A percentile compares a stretch with the other conserved stretches of the same genome.
Conservation (phyloP, 768 basidiomycete genomes). For the Thelephora aurantiotincta region DNA sequence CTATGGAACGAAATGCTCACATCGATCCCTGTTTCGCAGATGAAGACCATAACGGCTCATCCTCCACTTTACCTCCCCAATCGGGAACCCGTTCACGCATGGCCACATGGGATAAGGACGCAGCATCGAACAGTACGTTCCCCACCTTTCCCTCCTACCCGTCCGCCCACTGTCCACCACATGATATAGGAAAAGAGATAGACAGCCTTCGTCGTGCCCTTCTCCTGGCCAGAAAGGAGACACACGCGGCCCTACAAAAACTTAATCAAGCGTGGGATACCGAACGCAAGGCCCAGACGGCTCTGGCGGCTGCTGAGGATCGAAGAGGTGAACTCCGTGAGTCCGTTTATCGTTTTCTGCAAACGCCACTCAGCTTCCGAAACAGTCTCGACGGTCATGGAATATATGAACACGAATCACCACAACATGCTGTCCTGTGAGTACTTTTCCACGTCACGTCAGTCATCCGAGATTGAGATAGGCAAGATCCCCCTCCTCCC, state of each 20-base stretch:
- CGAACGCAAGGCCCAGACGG: constrained; percentile 51
- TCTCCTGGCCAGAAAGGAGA: constrained; percentile 53
- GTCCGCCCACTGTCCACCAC: constrained; percentile 3
- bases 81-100: neutral
- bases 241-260: constrained; percentile 54
- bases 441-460: neutral
- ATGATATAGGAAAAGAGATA: constrained; percentile 38
- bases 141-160: constrained; percentile 1
- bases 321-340: constrained; percentile 47
- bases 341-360: constrained; percentile 8
- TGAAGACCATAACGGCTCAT: constrained; percentile 1
- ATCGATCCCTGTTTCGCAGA: neutral
- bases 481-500: neutral
- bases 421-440: neutral
- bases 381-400: constrained; percentile 13
- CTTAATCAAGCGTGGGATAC: constrained; percentile 58
- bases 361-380: neutral
- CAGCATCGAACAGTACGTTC: constrained; percentile 28
- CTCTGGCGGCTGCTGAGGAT: constrained; percentile 50
- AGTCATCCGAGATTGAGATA: no score
- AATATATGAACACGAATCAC: constrained; percentile 2
- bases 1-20: neutral
- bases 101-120: constrained; percentile 9
- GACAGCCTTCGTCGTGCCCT: constrained; percentile 46
- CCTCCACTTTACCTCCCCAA: neutral